phyloP scores from a whole-genome alignment of 305 asterid species.

The Fraxinus latifolia region DNA sequence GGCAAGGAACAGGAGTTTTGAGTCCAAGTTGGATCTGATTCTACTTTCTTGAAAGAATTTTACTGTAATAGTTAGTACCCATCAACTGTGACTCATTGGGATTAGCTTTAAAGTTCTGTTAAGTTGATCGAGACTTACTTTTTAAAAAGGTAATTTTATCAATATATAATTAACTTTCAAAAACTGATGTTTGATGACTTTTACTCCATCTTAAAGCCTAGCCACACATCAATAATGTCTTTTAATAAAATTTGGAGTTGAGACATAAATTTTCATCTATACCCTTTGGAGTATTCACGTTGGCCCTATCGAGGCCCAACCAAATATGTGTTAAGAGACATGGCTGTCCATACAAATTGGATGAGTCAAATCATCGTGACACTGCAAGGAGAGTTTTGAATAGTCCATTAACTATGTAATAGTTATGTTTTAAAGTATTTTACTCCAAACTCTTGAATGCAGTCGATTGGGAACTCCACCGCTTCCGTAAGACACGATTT shows the following conservation, averaged over 20 bases:
- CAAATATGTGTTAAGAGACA: neutral
- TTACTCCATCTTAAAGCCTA: neutral
- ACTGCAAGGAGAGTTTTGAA: neutral
- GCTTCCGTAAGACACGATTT: neutral
- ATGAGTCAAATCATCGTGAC: neutral
- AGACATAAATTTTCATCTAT: neutral
- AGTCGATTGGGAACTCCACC: neutral
- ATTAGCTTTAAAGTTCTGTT: neutral
- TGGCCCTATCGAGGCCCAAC: neutral
- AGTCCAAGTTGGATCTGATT: neutral
- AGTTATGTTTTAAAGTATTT: neutral
- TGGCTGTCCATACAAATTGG: neutral
- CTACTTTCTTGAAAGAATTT: neutral
- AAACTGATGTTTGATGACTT: neutral
- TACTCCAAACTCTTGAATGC: neutral
- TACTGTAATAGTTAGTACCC: neutral
- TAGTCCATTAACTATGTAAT: neutral
- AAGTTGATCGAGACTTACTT: neutral
- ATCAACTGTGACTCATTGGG: neutral
- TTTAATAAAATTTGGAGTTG: neutral
- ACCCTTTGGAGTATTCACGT: neutral
- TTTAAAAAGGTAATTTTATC: neutral
- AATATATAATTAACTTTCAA: neutral
- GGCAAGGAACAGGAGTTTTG: neutral
- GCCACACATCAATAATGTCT: neutral